These are phyloP conservation scores for Laetiporus sulphureus DNA, from an alignment of 1,284 basidiomycete species.

Conservation along the genomic window DNA sequence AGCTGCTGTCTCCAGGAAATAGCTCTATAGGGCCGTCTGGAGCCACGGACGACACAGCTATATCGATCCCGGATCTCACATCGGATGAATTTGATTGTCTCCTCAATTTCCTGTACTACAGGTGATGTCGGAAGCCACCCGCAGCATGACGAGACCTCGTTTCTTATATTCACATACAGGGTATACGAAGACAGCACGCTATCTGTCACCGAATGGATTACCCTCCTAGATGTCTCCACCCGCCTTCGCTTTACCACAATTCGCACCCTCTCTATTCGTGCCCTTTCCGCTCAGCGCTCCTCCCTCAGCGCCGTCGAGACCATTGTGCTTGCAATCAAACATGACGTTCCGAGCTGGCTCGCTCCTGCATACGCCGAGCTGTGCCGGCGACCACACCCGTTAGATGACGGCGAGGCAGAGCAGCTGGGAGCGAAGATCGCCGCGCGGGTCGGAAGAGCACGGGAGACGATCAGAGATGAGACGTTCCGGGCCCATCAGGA, in stretches of 20 bases:
- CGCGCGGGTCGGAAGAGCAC: constrained; percentile 16
- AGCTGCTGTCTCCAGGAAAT: constrained; percentile 19
- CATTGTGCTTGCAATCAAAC: constrained; percentile 31
- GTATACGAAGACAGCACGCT: constrained; percentile 23
- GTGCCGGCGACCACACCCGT: constrained; percentile 26
- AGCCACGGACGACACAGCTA: constrained; percentile 17
- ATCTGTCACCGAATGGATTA: constrained; percentile 27
- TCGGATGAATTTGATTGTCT: constrained; percentile 21
- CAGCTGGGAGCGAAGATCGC: constrained; percentile 24
- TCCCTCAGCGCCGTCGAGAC: constrained; percentile 27
- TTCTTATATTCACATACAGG: no score
- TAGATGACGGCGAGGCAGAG: constrained; percentile 30
- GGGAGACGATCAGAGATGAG: constrained; percentile 18
- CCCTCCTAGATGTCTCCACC: constrained; percentile 30
- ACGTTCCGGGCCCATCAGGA: constrained; percentile 14
- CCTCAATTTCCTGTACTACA: constrained; percentile 22
- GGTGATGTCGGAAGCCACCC: constrained; percentile 13
- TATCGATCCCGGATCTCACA: constrained; percentile 16
- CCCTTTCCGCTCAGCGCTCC: constrained; percentile 21
- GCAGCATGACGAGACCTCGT: no score
- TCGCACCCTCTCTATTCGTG: constrained; percentile 25
- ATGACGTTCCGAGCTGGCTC: constrained; percentile 32
- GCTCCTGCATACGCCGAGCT: constrained; percentile 31
- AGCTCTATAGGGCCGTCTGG: constrained; percentile 13
- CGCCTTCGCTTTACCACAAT: constrained; percentile 26